These are phyloP conservation scores for Eucalyptus shirleyi DNA, from an alignment of 345 rosid species.

Conservation along the genomic window DNA sequence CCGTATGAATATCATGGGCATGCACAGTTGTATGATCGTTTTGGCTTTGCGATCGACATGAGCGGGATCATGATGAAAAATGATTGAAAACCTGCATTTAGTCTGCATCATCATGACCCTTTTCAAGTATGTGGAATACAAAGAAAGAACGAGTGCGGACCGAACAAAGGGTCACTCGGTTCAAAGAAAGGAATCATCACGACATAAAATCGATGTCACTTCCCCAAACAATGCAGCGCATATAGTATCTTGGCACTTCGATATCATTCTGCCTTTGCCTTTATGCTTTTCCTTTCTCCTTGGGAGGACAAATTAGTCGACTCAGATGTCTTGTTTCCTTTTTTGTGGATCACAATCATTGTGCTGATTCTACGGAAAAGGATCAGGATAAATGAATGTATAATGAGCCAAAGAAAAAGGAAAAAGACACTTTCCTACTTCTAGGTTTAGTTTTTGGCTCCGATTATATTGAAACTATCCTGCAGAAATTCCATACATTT, in stretches of 20 bases:
- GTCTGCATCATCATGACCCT: background rate
- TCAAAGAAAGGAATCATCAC: background rate
- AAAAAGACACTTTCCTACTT: background rate
- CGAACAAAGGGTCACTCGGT: background rate
- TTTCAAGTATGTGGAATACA: background rate
- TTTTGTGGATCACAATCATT: background rate
- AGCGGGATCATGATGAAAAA: background rate
- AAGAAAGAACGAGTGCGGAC: background rate
- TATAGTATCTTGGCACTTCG: background rate
- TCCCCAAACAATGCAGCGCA: background rate
- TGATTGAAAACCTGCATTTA: background rate
- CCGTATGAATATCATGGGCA: background rate
- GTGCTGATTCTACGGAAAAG: background rate
- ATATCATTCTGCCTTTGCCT: background rate
- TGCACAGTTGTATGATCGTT: background rate
- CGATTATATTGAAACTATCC: background rate
- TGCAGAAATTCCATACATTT: background rate
- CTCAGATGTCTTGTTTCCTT: background rate
- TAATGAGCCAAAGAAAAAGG: background rate
- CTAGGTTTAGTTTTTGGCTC: background rate
- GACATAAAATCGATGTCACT: background rate
- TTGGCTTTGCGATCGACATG: background rate
- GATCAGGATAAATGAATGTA: background rate
- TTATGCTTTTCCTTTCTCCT: background rate
- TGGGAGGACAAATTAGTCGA: background rate